phyloP scores from a whole-genome alignment of 768 basidiomycete genomes.

The Phanerochaete carnosa region DNA sequence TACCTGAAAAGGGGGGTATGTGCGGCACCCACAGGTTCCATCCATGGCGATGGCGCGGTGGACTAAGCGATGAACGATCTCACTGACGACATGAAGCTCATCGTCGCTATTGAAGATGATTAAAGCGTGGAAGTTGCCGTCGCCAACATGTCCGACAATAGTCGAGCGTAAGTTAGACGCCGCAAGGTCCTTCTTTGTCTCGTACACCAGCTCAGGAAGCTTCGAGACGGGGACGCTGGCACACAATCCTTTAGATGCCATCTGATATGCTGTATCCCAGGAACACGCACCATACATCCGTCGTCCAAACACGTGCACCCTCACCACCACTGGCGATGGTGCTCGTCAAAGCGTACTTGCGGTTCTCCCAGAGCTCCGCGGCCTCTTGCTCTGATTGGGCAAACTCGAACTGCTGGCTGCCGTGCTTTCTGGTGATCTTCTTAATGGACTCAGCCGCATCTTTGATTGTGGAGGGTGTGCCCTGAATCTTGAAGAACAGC shows the following conservation, averaged over 20 bases:
- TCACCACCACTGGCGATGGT: constrained; percentile 15
- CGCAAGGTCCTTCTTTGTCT: constrained; percentile 45
- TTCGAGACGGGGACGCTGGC: constrained; percentile 31
- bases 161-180: constrained; percentile 38
- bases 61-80: constrained; percentile 30
- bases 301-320: constrained; percentile 74
- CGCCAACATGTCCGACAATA: constrained; percentile 43
- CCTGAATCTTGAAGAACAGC: constrained; percentile 90
- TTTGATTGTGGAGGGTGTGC: constrained; percentile 55
- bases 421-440: constrained; percentile 61
- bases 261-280: no score
- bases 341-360: constrained; percentile 76
- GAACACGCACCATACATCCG: constrained; percentile 74
- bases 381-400: constrained; percentile 75
- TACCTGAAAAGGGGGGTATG: no score
- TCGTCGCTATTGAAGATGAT: constrained; percentile 28
- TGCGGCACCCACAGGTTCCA: constrained; percentile 33
- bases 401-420: constrained; percentile 68
- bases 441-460: constrained; percentile 58
- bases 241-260: no score
- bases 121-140: constrained; percentile 38
- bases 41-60: constrained; percentile 33
- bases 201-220: constrained; percentile 33
- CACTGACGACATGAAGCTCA: constrained; percentile 26
- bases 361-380: constrained; percentile 73